Evolutionary conservation across 75 land plant species (phyloP).

Genomic region (Azolla pinnata): DNA sequence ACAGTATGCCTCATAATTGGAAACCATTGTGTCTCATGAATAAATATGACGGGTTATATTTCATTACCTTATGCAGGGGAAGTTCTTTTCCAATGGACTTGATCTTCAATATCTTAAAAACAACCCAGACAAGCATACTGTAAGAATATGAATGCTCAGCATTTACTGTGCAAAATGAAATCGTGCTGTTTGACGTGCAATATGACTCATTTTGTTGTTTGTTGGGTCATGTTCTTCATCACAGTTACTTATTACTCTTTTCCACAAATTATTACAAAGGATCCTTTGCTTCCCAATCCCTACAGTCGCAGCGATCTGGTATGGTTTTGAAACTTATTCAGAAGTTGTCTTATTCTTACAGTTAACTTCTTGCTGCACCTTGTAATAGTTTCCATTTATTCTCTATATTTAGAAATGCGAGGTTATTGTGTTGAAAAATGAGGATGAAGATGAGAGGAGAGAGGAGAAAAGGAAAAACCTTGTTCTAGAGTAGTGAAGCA

Average conservation of each 20-base stretch:
- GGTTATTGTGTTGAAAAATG: too few species aligned
- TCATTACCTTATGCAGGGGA: slow-evolving; percentile 18
- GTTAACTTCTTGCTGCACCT: too few species aligned
- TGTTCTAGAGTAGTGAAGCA: too few species aligned
- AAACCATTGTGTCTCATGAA: too few species aligned
- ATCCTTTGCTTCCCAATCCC: slow-evolving; percentile 55
- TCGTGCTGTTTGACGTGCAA: too few species aligned
- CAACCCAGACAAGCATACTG: slow-evolving; percentile 4
- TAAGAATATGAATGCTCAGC: not conserved
- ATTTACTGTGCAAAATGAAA: not conserved
- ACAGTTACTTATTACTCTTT: slow-evolving; percentile 7
- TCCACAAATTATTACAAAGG: slow-evolving; percentile 8
- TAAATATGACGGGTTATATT: too few species aligned
- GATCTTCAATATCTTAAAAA: slow-evolving; percentile 9
- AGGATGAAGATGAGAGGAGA: too few species aligned
- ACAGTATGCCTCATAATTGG: too few species aligned
- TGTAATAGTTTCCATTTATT: too few species aligned
- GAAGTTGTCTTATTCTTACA: not conserved
- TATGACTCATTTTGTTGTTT: too few species aligned
- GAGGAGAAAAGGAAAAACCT: too few species aligned
- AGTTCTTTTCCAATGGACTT: slow-evolving; percentile 27
- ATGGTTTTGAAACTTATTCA: not conserved
- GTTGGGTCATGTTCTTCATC: not conserved
- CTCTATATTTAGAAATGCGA: too few species aligned
- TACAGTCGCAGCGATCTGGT: slow-evolving; percentile 56